Percentiles rank a stretch among this genome's conserved stretches.
Conservation (phyloP, 352 stramenopile species). For the Bremia lactucae region DNA sequence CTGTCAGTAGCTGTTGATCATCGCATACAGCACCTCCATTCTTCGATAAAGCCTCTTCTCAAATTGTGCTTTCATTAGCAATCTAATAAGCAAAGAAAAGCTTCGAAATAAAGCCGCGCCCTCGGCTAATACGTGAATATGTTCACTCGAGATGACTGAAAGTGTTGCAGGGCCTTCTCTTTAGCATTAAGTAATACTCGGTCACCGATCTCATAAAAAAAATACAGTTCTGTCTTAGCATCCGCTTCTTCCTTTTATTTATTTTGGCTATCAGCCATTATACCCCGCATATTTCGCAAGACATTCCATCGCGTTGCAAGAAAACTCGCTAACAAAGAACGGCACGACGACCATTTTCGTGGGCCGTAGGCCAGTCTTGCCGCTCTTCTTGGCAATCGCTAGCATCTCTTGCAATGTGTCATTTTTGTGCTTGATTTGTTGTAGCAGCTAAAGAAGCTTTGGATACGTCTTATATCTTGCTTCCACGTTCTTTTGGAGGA, state of each 20-base stretch:
- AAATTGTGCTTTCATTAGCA: slow-evolving; percentile 31
- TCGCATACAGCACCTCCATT: slow-evolving; percentile 49
- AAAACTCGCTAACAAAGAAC: no score
- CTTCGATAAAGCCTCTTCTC: slow-evolving; percentile 37
- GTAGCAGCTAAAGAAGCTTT: slow-evolving; percentile 39
- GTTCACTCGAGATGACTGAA: slow-evolving; percentile 28
- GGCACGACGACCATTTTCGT: slow-evolving; percentile 41
- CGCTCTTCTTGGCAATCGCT: slow-evolving; percentile 7
- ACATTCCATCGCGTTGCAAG: no score
- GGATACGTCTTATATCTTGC: slow-evolving; percentile 45
- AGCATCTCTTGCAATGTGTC: slow-evolving; percentile 39
- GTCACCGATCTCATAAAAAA: no score
- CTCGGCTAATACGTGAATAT: slow-evolving; percentile 44
- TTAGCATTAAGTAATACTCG: no score
- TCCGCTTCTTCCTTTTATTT: no score
- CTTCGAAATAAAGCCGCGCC: slow-evolving; percentile 41
- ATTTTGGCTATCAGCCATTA: no score
- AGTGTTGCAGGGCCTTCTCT: slow-evolving; percentile 41
- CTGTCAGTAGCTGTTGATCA: slow-evolving; percentile 54
- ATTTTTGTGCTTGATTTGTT: slow-evolving; percentile 55
- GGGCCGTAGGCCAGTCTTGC: slow-evolving; percentile 24
- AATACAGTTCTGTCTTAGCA: no score
- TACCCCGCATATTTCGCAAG: no score
- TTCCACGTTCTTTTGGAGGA: slow-evolving; percentile 54
- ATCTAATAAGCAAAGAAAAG: slow-evolving; percentile 39